Evolutionary conservation across 2,329 filamentous ascomycete genomes (phyloP), one percentile per base, ranked within the genome.

Genomic region (Pseudohalonectria lignicola): DNA sequence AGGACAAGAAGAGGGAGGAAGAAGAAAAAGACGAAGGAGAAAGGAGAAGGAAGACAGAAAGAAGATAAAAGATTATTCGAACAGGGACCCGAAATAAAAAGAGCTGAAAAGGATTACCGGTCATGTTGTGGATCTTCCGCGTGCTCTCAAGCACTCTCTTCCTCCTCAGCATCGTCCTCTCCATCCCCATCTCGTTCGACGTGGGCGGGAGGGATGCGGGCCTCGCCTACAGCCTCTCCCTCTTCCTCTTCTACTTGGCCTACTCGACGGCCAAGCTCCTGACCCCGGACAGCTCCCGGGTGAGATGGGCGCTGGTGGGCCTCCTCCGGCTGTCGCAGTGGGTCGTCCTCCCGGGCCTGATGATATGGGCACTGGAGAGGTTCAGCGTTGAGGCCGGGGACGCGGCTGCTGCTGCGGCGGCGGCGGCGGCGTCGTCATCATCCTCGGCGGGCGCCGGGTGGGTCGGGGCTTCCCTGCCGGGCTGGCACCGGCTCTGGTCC

Each of bases 141-240:
- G 73, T 82, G 58, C 57, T 88, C 50, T 86, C 86, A 55, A 86
- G 86, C 63, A 71, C 81, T 56, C 63, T 86, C 62, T 96, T 95
- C 65, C 79, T 96, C 52, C 74, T 88, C 62, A 84, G 84, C 63
- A 87, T 95, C 60, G 79, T 96, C 55, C 83, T 96, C 56, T 94
- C 87, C 45, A 92, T 98, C 57, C 92, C 92, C 44, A 80, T 98
- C 56, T 86, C 90, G 53, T 96, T 96, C 67, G 92, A 98, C 75
- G 90, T 96, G 53, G 92, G 92, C 57, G 92, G 92, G 45, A 81
- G 86, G 53, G 88, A 92, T 51, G 94, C 87, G 55, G 92, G 92
- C 42, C 72, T 98, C 54, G 90, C 87, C 45, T 96, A 93, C 67
- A 95, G 87, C 55, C 74, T 96, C 39, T 78, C 84, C 34, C 76